Conservation (phyloP, 768 basidiomycete species). For the Calocera viscosa region DNA sequence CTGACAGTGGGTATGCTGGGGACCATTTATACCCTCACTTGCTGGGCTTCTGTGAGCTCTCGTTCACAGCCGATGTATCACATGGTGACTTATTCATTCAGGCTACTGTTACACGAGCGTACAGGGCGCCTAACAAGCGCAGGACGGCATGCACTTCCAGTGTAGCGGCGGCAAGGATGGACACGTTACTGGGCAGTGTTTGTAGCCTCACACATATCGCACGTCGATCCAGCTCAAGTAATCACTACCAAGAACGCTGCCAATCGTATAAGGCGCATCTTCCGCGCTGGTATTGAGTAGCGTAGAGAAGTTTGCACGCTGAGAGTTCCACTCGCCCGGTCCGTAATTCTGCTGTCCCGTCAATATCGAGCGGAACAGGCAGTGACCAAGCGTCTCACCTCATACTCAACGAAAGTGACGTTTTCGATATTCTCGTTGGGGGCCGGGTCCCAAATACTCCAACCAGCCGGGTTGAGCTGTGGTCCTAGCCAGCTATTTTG, state of each 20-base stretch:
- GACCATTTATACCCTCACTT: too few relatives aligned
- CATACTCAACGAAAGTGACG: background rate
- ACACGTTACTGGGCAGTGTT: too few relatives aligned
- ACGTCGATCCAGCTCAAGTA: background rate
- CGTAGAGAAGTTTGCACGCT: background rate
- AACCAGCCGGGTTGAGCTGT: background rate
- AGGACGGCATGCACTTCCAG: too few relatives aligned
- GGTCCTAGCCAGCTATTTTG: background rate
- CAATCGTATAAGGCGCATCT: background rate
- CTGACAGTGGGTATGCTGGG: too few relatives aligned
- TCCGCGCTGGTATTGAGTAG: background rate
- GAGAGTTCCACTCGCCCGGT: background rate
- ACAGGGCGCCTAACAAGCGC: too few relatives aligned
- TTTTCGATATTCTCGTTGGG: constrained; percentile 1
- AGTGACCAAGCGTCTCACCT: background rate
- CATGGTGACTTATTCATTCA: too few relatives aligned
- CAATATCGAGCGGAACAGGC: background rate
- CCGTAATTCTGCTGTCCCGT: background rate
- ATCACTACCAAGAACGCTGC: background rate
- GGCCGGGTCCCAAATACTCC: background rate
- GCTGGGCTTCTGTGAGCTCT: too few relatives aligned
- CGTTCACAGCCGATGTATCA: too few relatives aligned
- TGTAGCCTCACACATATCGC: background rate
- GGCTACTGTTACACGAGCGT: too few relatives aligned
- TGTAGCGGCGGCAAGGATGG: too few relatives aligned